phyloP scores from a whole-genome alignment of 176 grass and related monocot species.

The Elymus sibiricus region DNA sequence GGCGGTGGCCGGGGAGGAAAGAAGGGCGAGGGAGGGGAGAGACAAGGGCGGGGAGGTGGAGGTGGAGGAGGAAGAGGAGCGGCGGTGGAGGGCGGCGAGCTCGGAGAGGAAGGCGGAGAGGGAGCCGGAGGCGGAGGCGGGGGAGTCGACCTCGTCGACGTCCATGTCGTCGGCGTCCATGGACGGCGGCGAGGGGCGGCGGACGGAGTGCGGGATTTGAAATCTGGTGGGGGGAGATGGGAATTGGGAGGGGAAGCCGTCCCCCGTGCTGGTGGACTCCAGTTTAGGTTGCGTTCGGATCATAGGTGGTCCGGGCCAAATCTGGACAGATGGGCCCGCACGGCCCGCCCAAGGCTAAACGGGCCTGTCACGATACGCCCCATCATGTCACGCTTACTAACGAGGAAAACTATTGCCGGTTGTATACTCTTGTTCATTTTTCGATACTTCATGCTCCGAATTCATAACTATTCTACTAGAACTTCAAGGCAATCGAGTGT shows the following conservation, averaged over 20 bases:
- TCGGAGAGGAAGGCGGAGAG: constrained; percentile 52
- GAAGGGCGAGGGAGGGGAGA: constrained; percentile 35
- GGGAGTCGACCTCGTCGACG: constrained; percentile 20
- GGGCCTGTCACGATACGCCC: too few species aligned
- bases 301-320: too few species aligned
- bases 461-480: too few species aligned
- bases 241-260: neutral
- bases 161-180: constrained; percentile 35
- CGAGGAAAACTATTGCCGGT: too few species aligned
- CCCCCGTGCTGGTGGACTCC: too few species aligned
- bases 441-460: too few species aligned
- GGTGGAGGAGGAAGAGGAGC: constrained; percentile 18
- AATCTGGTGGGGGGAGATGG: constrained; percentile 1
- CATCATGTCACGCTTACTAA: too few species aligned
- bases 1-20: constrained; percentile 16
- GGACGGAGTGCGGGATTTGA: constrained; percentile 28
- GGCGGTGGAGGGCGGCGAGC: constrained; percentile 44
- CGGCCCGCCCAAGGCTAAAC: too few species aligned
- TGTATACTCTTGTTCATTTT: too few species aligned
- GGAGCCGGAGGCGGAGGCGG: constrained; percentile 27
- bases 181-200: neutral
- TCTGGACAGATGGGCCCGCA: too few species aligned
- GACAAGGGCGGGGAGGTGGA: constrained; percentile 18
- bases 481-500: too few species aligned
- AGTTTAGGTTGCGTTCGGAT: too few species aligned